Evolutionary conservation across 257 asterid genomes (phyloP).

Genomic region (Forsythia viridissima): DNA sequence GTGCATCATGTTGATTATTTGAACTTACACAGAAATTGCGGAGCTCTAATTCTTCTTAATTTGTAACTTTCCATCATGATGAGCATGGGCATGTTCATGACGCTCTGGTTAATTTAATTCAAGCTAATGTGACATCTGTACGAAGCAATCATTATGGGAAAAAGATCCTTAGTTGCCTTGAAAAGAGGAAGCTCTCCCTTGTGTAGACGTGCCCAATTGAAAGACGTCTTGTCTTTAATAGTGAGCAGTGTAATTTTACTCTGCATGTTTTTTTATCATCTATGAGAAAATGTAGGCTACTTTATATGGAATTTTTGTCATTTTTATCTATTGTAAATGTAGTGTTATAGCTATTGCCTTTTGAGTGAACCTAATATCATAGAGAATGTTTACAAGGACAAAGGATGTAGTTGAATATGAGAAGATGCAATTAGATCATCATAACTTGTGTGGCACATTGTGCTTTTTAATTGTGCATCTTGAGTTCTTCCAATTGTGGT

Average conservation of each 20-base stretch:
- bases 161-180: constrained; percentile 58
- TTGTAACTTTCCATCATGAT: neutral
- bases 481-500: neutral
- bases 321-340: neutral
- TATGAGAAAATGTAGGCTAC: neutral
- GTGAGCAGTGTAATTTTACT: constrained; percentile 3
- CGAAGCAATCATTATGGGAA: constrained; percentile 61
- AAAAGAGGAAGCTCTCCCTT: constrained; percentile 30
- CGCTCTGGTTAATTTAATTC: constrained; percentile 37
- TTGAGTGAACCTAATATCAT: neutral
- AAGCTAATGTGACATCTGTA: constrained; percentile 41
- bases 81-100: constrained; percentile 41
- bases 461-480: neutral
- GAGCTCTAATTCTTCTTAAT: neutral
- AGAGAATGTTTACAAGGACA: constrained; percentile 33
- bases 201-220: constrained; percentile 24
- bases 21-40: neutral
- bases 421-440: constrained; percentile 13
- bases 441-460: neutral
- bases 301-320: neutral
- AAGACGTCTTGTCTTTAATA: constrained; percentile 3
- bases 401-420: constrained; percentile 22
- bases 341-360: neutral
- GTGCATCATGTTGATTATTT: neutral
- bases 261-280: neutral